These are phyloP conservation scores for Kodamaea sp. DNA, from an alignment of 1,139 yeast species.

Conservation along the genomic window DNA sequence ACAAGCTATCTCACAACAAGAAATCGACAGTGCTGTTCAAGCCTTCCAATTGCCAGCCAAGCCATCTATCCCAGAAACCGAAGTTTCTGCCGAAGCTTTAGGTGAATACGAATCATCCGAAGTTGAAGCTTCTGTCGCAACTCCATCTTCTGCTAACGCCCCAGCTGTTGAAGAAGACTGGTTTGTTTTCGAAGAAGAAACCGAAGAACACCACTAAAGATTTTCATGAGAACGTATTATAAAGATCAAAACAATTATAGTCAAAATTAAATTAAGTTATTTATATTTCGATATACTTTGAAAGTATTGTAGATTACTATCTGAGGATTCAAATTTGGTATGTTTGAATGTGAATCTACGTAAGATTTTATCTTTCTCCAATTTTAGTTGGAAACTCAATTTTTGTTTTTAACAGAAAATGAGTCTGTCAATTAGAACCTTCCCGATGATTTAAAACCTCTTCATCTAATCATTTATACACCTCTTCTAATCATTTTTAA, in stretches of 20 bases:
- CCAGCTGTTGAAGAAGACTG: constrained; percentile 66
- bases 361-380: too few species aligned
- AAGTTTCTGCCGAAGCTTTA: constrained; percentile 71
- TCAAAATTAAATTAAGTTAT: neutral
- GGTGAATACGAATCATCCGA: constrained; percentile 68
- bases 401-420: too few species aligned
- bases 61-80: constrained; percentile 69
- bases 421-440: too few species aligned
- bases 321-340: too few species aligned
- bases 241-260: constrained; percentile 2
- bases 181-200: constrained; percentile 83
- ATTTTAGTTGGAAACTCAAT: too few species aligned
- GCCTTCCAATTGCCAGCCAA: constrained; percentile 76
- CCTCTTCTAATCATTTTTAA: too few species aligned
- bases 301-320: too few species aligned
- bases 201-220: constrained; percentile 57
- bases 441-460: too few species aligned
- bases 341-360: too few species aligned
- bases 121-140: constrained; percentile 59
- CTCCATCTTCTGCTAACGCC: constrained; percentile 30
- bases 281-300: too few species aligned
- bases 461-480: too few species aligned
- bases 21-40: constrained; percentile 75
- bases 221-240: constrained; percentile 1
- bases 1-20: constrained; percentile 65